These are phyloP conservation scores for Lipomyces yamanashiensis DNA, from an alignment of 805 yeast species.

Conservation along the genomic window DNA sequence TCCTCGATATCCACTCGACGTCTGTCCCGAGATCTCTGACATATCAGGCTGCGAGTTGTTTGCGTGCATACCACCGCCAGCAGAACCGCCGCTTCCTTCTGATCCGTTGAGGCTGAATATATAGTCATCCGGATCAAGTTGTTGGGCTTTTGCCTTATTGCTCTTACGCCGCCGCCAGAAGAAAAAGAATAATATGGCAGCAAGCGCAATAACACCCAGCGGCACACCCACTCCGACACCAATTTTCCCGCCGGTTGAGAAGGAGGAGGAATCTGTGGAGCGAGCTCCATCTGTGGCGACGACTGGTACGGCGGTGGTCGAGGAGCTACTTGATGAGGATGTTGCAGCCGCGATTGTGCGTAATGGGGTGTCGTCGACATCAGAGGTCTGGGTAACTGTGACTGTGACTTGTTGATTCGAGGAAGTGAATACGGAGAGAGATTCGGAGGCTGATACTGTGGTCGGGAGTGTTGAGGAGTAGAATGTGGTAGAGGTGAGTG, in stretches of 20 bases:
- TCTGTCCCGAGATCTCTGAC: constrained; percentile 13
- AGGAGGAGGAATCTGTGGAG: constrained; percentile 12
- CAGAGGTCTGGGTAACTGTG: constrained; percentile 26
- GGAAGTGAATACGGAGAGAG: constrained; percentile 7
- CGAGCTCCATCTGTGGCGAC: constrained; percentile 9
- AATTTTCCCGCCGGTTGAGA: constrained; percentile 34
- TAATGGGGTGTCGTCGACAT: constrained; percentile 1
- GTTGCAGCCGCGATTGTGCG: not conserved
- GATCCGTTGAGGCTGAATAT: constrained; percentile 16
- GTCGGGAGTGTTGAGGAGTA: not conserved
- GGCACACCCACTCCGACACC: constrained; percentile 35
- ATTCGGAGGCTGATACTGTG: not conserved
- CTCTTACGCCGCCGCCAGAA: constrained; percentile 14
- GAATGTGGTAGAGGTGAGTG: not conserved
- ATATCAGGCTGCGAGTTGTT: constrained; percentile 9
- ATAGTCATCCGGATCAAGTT: constrained; percentile 29
- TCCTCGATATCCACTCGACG: constrained; percentile 28
- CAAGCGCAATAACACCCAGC: constrained; percentile 28
- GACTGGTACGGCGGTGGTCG: constrained; percentile 8
- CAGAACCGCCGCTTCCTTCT: constrained; percentile 9
- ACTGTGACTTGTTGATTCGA: constrained; percentile 21
- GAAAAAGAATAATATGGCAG: constrained; percentile 11
- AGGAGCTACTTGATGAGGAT: not conserved
- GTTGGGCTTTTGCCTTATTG: constrained; percentile 5
- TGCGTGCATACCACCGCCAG: not conserved